A percentile compares a stretch with the other conserved stretches of the same genome.
These are phyloP conservation scores for Sparassis latifolia DNA, from an alignment of 1,284 basidiomycete genomes.

Conservation along the genomic window DNA sequence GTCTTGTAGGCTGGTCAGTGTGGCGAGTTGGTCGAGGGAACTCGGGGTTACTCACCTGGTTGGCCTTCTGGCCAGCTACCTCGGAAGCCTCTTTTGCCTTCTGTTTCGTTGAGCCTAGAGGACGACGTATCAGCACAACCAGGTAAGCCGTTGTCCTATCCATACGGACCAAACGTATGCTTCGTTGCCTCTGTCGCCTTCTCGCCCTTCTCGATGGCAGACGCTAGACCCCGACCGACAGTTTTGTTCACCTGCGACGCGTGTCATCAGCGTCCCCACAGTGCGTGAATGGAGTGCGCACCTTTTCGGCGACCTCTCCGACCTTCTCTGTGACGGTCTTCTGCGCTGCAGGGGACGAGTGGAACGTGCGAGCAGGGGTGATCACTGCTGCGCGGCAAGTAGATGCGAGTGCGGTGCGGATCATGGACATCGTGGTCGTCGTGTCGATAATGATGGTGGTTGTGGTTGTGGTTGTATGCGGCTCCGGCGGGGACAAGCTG, in stretches of 20 bases:
- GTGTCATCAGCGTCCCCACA: background rate
- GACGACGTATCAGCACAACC: no score
- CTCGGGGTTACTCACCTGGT: constrained; percentile 31
- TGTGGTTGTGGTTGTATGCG: background rate
- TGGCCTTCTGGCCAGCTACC: constrained; percentile 32
- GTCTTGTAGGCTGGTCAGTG: constrained; percentile 26
- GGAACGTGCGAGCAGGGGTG: constrained; percentile 32
- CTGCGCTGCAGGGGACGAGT: constrained; percentile 37
- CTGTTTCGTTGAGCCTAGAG: constrained; percentile 15
- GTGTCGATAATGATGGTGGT: background rate
- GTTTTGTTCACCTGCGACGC: constrained; percentile 50
- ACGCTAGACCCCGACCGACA: constrained; percentile 52
- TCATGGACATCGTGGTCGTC: constrained; percentile 16
- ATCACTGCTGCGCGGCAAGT: constrained; percentile 13
- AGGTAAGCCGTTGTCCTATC: background rate
- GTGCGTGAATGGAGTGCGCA: constrained; percentile 19
- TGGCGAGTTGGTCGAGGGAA: background rate
- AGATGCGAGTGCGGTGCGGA: constrained; percentile 13
- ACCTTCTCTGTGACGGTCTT: constrained; percentile 60
- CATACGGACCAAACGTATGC: constrained; percentile 41
- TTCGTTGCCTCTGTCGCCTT: constrained; percentile 49
- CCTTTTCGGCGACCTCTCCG: constrained; percentile 53
- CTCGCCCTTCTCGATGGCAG: constrained; percentile 60
- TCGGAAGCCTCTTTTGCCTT: constrained; percentile 31
- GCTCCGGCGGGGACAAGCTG: no score